These are phyloP conservation scores for Ophiostoma triangulosporum DNA, from an alignment of 2,329 filamentous ascomycete species.

Conservation along the genomic window DNA sequence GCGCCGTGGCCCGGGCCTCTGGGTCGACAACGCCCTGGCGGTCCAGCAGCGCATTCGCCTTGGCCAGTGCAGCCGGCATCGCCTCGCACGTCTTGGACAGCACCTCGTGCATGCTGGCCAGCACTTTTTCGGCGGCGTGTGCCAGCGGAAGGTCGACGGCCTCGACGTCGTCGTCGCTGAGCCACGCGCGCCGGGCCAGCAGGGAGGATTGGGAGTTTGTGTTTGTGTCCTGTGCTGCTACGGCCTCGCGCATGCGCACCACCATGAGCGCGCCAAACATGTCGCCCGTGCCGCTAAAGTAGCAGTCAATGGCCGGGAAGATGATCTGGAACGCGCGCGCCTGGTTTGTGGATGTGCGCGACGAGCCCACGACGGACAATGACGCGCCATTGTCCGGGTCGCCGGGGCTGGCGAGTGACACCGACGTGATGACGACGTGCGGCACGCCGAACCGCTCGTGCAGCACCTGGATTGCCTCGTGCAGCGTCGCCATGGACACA, in stretches of 20 bases:
- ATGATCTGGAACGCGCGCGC: conserved; percentile 81
- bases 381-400: conserved; percentile 17
- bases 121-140: conserved; percentile 68
- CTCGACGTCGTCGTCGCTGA: conserved; percentile 57
- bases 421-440: conserved; percentile 86
- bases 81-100: conserved; percentile 54
- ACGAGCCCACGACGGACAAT: conserved; percentile 64
- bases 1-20: conserved; percentile 38
- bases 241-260: conserved; percentile 75
- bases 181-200: conserved; percentile 47
- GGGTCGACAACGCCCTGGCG: conserved; percentile 13
- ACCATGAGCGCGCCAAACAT: conserved; percentile 95
- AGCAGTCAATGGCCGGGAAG: conserved; percentile 78
- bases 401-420: conserved; percentile 48
- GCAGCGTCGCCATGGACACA: conserved; percentile 57
- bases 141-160: conserved; percentile 68
- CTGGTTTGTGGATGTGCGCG: conserved; percentile 45
- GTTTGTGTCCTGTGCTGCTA: conserved; percentile 24
- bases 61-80: conserved; percentile 39
- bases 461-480: conserved; percentile 59
- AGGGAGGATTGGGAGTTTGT: neutral
- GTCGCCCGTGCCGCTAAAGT: conserved; percentile 93
- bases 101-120: conserved; percentile 86
- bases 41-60: conserved; percentile 22
- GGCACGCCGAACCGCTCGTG: conserved; percentile 66